Percentiles rank a stretch among this genome's conserved stretches.
Conservation (phyloP, 2,329 filamentous ascomycete species). For the Penicillium sp. region DNA sequence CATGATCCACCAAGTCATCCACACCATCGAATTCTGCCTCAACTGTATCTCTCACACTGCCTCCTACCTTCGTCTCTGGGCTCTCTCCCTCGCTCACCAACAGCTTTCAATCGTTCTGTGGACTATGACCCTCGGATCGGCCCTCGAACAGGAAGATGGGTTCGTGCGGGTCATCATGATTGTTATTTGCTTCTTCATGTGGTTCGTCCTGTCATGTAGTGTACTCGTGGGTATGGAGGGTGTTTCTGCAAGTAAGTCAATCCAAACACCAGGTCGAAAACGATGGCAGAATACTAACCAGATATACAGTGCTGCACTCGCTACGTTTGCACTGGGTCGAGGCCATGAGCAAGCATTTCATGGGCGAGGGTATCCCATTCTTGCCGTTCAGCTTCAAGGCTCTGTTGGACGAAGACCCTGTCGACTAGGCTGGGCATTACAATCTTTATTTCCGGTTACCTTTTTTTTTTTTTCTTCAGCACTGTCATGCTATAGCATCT, state of each 20-base stretch:
- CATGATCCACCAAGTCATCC: conserved; percentile 99
- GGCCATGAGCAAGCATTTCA: conserved; percentile 96
- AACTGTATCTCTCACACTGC: conserved; percentile 99
- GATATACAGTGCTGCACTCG: conserved; percentile 70
- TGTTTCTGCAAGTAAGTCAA: conserved; percentile 68
- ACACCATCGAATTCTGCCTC: conserved; percentile 98
- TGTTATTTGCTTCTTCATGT: conserved; percentile 79
- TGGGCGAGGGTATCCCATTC: conserved; percentile 85
- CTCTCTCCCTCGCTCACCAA: conserved; percentile 93
- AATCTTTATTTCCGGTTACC: conserved; percentile 2
- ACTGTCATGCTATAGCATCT: conserved; percentile 17
- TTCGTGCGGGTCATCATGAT: conserved; percentile 74
- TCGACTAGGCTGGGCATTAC: conserved; percentile 37
- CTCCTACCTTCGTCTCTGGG: conserved; percentile 98
- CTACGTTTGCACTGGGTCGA: conserved; percentile 94
- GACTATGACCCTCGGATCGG: conserved; percentile 87
- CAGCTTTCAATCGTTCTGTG: conserved; percentile 95
- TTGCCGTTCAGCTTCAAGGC: conserved; percentile 84
- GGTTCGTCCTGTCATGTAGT: conserved; percentile 80
- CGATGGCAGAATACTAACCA: neutral
- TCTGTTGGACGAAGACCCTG: conserved; percentile 76
- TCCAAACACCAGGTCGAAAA: neutral
- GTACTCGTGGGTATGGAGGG: conserved; percentile 94
- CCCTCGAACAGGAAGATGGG: conserved; percentile 65
- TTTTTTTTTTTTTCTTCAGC: conserved; percentile 10